Base-by-base conservation (phyloP, 1,284 basidiomycete species). In the Grifola frondosa region DNA sequence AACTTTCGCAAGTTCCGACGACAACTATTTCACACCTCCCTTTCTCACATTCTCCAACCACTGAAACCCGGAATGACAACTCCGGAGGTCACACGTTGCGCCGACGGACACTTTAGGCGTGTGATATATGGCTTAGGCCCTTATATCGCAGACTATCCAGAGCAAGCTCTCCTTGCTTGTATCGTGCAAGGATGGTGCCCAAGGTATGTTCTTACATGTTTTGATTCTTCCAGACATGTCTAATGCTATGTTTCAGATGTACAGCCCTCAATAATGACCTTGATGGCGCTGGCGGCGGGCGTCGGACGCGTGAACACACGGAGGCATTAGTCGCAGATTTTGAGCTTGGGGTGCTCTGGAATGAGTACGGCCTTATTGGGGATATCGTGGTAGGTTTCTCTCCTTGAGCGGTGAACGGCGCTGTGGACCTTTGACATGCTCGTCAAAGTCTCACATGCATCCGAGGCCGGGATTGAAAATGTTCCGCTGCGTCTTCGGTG, bases 61-160 rank as follows among this genome's bases (percentile, higher is more conserved):
- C 36, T 60, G 2, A 37, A 30, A 15, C 41, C 46, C 0, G 42
- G 12, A 3, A 62, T 62, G 58, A 44, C 50, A 15, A 40, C 23
- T 0, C 59, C 53, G 3, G 53, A 57, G 10, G 33, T 62, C 0
- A 29, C 49, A 0, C 38, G 22, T 2, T 64, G 60, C 30, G 21
- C 43, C 1, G 58, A 64, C 35, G 50, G 54, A 5, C 51, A 62
- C 26, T 60, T 43, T 37, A 37, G 49, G 2, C 42, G 40, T 2
- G 46, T 46, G 1, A 49, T 64, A 12, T 62, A 56, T 38, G 53
- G 56, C 2, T 25, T 64, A 17, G 62, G 61, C 1, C 58, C 59
- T 2, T 61, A 60, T 31, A 61, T 65, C 19, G 55, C 57, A 4
- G 61, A 64, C 29, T 64, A 64, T 39, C 62, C 58, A 1, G 60